Evolutionary conservation across 2,329 filamentous ascomycete genomes (phyloP), one percentile per base, ranked within the genome.

Genomic region (Colletotrichum sp.): DNA sequence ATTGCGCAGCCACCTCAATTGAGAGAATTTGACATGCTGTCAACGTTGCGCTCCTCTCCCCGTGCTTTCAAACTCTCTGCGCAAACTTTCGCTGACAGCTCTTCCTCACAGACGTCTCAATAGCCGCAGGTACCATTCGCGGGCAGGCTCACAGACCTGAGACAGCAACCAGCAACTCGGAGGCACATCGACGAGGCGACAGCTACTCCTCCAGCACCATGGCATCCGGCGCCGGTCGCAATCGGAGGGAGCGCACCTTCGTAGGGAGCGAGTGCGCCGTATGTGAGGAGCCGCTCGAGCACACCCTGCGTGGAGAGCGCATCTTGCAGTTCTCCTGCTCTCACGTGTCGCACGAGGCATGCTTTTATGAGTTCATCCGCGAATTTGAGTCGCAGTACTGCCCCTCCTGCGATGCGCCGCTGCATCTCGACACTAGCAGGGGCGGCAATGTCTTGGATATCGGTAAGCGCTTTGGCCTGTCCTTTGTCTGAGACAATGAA

Each of bases 311-410:
- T 66, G 97, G 97, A 75, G 97, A 99, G 87, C 93, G 96, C 79
- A 96, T 99, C 77, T 88, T 99, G 70, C 97, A 98, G 83, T 97
- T 99, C 81, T 97, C 96, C 8, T 99, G 97, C 85, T 92, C 93
- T n/a, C 97, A 99, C 85, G 96, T 99, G 76, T 96, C 96, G 13
- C 97, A 99, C 83, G 97, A 98, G 85, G 97, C 96, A 43, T 99
- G 97, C 86, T 98, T 99, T 83, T 98, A 98, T 86, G 97, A 99
- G 85, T 98, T 97, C 83, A 98, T 99, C 80, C 94, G 95, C 81
- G 96, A 98, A 82, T 94, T 96, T 75, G 96, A 98, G 79, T 95
- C 95, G 69, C 96, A 98, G 81, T 96, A 95, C 81, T 99, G 97
- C 85, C 97, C 97, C 32, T 94, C 95, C 78, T 99, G 97, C 85